Base-by-base conservation (phyloP, 2,329 filamentous ascomycete species). In the Calonectria henricotiae region DNA sequence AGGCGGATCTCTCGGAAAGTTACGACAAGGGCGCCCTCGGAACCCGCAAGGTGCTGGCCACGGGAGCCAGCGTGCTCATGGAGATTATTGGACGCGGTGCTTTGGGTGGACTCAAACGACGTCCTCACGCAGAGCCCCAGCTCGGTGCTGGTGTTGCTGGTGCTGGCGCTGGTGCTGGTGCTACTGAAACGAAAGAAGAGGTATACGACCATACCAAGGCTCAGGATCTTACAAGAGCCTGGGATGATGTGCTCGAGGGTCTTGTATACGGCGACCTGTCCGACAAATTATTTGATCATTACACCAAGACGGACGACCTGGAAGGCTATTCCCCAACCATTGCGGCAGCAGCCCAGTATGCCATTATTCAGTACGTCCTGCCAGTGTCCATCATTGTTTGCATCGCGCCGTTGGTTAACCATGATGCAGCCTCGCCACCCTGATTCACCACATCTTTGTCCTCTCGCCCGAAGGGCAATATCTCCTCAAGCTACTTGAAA, bases 21-120 rank as follows among this genome's bases (percentile, higher is more conserved):
- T 96, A 95, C 77, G 93, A 96, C 80, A 94, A 94, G 81, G 93
- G 92, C 15, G 86, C 90, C 0, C 82, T 96, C 74, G 93, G 93
- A 0, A 90, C 91, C 69, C 86, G 93, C 62, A 95, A 94, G 83
- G 93, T 92, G 23, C 82, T 96, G 60, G 89, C 93, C 0, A 94
- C 93, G 7, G 93, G 91, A 0, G 87, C 91, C 11, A 92, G 92
- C 41, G 89, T 90, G 7, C 81, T 95, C 67, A 85, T 94, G 65
- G 93, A 95, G 81, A 90, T 91, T 77, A 83, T 93, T 13, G 90
- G 89, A 0, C 84, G 93, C 71, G 93, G 91, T 7, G 85, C 89
- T 39, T 81, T 94, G 15, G 92, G 89, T 0, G 93, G 92, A 0
- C 65, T 83, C 5, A 74, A 73, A 37, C 74, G 69, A 55, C 49